Base-by-base conservation (phyloP, 345 rosid species). In the Rhodamnia rubescens region DNA sequence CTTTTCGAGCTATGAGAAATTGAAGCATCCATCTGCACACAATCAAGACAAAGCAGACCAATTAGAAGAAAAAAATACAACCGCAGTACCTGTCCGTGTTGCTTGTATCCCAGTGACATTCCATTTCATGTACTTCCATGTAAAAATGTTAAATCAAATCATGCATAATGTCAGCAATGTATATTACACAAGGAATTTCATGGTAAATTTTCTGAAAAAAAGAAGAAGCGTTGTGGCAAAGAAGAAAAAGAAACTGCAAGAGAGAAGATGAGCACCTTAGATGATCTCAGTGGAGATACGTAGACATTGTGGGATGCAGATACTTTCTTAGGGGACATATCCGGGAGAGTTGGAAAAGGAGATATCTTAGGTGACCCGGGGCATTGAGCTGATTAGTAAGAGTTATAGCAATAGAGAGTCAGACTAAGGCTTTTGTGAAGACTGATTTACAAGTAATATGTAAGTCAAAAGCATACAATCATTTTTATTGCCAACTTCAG, bases 281-380 rank as follows among this genome's bases (percentile, higher is more conserved):
- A 95, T 49, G 98, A 91, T 24, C 99, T 94, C 89, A 97, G 89
- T 15, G 99, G 99, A 87, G 99, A 97, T 80, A 97, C 98, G 83
- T 97, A 97, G 42, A 97, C 97, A 85, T 97, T 97, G 88, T 93
- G 98, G 51, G 90, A 89, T 51, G 99, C 92, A 52, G 98, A 97
- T 55, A 95, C 95, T 92, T 97, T 97, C 89, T 93, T 95, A 1
- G 99, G 98, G 47, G 99, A 97, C 99, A 97, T 95, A 87, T 97
- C 98, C 53, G 99, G 99, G 74, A 97, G 95, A 89, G 86, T 92
- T 83, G 98, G 98, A 87, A 97, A 97, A 83, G 94, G 90, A 74
- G 96, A 90, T 69, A 93, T 92, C 88, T 93, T 95, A 51, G 99
- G 99, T 27, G 98, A 95, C 88, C 94, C 97, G 16, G 98, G 98